Evolutionary conservation across 805 yeast genomes (phyloP).

Genomic region (Saturnispora gosingensis): DNA sequence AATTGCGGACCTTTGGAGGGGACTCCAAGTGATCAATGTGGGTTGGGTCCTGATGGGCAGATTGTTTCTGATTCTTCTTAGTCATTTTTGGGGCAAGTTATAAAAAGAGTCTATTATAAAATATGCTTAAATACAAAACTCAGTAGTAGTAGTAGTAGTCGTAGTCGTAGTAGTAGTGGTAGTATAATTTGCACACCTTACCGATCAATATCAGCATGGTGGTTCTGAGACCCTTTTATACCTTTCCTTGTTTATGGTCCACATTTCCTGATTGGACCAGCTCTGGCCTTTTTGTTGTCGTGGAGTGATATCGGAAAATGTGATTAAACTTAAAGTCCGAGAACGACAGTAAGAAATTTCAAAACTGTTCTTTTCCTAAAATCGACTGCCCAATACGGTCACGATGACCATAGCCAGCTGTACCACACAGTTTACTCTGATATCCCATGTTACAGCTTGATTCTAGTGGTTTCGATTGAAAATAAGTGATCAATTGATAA

Average conservation of each 20-base stretch:
- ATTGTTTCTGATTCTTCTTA: slow-evolving; percentile 18
- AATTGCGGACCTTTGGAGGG: slow-evolving; percentile 24
- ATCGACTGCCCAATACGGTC: neutral
- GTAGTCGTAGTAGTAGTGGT: neutral
- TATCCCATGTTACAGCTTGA: neutral
- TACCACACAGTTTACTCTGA: neutral
- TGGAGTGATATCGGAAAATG: neutral
- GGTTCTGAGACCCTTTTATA: neutral
- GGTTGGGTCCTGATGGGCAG: slow-evolving; percentile 20
- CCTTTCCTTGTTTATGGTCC: neutral
- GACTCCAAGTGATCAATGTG: slow-evolving; percentile 23
- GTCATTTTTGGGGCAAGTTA: slow-evolving; percentile 11
- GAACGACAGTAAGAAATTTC: neutral
- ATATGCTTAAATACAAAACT: no score
- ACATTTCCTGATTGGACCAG: neutral
- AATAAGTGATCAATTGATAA: neutral
- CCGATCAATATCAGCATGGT: no score
- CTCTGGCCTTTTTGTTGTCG: neutral
- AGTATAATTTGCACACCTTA: neutral
- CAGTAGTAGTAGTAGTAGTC: neutral
- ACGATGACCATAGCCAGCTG: neutral
- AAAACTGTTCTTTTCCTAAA: neutral
- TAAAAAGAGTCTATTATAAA: neutral
- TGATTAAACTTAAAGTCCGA: neutral
- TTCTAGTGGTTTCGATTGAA: neutral